Percentiles rank a stretch among this genome's conserved stretches.
Conservation (phyloP, 2,329 filamentous ascomycete genomes). For the Curvularia sp. region DNA sequence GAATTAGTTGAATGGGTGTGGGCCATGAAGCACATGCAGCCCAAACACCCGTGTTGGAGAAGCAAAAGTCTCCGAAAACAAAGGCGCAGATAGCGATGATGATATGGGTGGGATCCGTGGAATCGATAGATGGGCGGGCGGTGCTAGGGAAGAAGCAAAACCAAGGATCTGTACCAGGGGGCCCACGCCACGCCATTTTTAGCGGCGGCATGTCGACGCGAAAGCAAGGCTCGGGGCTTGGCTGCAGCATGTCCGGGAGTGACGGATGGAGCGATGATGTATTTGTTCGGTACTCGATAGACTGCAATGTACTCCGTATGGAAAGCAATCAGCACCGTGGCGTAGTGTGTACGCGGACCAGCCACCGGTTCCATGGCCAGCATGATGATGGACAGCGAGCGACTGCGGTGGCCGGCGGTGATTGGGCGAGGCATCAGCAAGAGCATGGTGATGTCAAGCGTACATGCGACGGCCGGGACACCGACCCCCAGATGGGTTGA, state of each 20-base stretch:
- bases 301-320: neutral
- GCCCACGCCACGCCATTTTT: constrained; percentile 14
- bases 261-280: constrained; percentile 18
- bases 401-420: neutral
- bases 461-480: constrained; percentile 25
- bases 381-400: neutral
- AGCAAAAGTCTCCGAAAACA: neutral
- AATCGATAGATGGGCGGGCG: neutral
- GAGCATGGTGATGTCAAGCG: constrained; percentile 40
- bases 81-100: constrained; percentile 2
- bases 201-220: constrained; percentile 23
- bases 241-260: constrained; percentile 20
- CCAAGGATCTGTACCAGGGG: constrained; percentile 18
- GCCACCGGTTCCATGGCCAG: constrained; percentile 2
- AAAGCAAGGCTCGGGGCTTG: constrained; percentile 19
- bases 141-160: constrained; percentile 15
- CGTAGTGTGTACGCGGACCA: constrained; percentile 7
- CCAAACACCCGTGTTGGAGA: neutral
- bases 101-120: neutral
- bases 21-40: neutral
- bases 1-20: neutral
- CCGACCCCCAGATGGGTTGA: constrained; percentile 33
- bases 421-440: neutral
- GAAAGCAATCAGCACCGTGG: constrained; percentile 2
- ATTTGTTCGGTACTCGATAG: constrained; percentile 6